Conservation (phyloP, 176 grass and related monocot species). For the Eleusine indica region DNA sequence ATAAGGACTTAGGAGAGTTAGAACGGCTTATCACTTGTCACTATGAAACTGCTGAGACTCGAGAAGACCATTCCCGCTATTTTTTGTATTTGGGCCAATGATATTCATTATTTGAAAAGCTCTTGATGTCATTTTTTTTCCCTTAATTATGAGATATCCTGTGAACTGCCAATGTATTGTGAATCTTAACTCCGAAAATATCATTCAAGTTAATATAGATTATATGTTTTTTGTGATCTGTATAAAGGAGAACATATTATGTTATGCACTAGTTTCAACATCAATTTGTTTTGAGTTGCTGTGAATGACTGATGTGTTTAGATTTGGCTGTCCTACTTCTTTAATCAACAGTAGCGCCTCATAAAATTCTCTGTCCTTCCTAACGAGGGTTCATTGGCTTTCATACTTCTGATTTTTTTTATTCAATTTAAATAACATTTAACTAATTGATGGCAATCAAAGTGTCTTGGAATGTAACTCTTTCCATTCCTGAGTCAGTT, state of each 20-base stretch:
- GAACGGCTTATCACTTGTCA: background rate
- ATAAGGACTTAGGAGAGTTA: conserved; percentile 2
- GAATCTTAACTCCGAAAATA: conserved; percentile 2
- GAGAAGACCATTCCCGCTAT: background rate
- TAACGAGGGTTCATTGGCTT: background rate
- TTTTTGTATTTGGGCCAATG: conserved; percentile 3
- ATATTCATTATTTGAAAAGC: background rate
- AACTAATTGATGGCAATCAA: background rate
- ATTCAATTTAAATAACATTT: background rate
- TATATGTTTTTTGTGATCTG: background rate
- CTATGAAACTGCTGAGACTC: background rate
- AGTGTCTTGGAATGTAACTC: background rate
- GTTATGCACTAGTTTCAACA: background rate
- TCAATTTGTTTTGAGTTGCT: background rate
- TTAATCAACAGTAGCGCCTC: background rate
- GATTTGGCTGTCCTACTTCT: background rate
- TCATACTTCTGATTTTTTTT: conserved; percentile 25
- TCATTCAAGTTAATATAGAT: conserved; percentile 2
- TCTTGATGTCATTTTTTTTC: too few species aligned
- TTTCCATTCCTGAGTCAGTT: background rate
- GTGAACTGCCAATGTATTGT: background rate
- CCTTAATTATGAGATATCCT: background rate
- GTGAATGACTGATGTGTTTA: background rate
- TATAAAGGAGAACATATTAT: conserved; percentile 26
- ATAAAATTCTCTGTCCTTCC: background rate